These are phyloP conservation scores for Gonapodya prolifera DNA, from an alignment of 192 early-diverging fungal species.

Conservation along the genomic window DNA sequence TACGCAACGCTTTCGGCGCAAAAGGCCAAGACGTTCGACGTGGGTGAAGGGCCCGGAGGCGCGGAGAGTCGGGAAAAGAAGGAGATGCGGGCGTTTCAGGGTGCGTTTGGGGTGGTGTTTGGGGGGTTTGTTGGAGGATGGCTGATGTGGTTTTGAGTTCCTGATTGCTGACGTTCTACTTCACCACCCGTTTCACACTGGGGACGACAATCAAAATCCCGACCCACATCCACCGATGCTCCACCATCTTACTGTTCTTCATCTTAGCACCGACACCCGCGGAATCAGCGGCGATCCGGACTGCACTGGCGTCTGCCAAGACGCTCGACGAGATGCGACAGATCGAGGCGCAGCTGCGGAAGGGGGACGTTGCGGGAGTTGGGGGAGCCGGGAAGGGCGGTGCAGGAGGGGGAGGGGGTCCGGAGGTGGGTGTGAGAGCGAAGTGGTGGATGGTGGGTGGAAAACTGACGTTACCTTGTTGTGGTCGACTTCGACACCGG, in stretches of 20 bases:
- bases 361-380: constrained; percentile 25
- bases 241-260: not conserved
- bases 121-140: not conserved
- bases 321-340: constrained; percentile 62
- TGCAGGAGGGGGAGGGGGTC: not conserved
- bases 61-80: constrained; percentile 28
- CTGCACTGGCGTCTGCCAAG: constrained; percentile 59
- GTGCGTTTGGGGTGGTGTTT: constrained; percentile 15
- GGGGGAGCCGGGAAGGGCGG: constrained; percentile 6
- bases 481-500: too few relatives aligned
- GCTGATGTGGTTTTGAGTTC: not conserved
- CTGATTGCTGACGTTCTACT: not conserved
- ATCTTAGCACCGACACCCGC: constrained; percentile 26
- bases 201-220: too few relatives aligned
- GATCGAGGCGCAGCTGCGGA: constrained; percentile 53
- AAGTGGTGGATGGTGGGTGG: too few relatives aligned
- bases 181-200: not conserved
- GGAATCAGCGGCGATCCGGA: constrained; percentile 58
- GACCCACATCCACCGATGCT: not conserved
- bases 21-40: constrained; percentile 72
- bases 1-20: constrained; percentile 31
- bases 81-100: constrained; percentile 34
- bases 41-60: constrained; percentile 52
- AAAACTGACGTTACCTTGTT: too few relatives aligned
- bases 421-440: too few relatives aligned